Conservation (phyloP, 2,329 filamentous ascomycete species). For the Trichoderma oligosporum region DNA sequence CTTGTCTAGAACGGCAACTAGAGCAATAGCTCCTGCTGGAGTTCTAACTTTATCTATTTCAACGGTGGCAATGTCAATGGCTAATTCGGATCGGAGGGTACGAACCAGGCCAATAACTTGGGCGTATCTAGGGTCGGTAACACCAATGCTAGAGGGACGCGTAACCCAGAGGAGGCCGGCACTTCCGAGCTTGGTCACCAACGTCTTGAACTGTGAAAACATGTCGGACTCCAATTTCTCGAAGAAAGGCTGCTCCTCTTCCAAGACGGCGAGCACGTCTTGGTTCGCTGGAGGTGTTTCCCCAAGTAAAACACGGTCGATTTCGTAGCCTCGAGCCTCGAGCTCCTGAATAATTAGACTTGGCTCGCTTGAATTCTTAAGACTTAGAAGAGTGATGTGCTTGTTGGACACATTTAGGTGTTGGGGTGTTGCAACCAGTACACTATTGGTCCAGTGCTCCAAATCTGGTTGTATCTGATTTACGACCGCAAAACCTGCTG, state of each 20-base stretch:
- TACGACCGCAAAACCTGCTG: no score
- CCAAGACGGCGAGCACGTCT: not conserved
- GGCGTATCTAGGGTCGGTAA: not conserved
- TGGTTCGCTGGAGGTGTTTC: not conserved
- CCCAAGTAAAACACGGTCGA: no score
- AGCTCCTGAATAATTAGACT: no score
- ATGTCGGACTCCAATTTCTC: not conserved
- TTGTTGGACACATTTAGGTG: no score
- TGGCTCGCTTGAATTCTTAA: no score
- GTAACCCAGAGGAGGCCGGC: constrained; percentile 26
- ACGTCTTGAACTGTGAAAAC: not conserved
- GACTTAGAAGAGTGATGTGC: no score
- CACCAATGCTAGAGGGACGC: not conserved
- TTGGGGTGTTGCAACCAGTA: no score
- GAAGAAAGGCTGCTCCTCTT: not conserved
- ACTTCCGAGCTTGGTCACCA: not conserved
- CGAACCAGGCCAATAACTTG: constrained; percentile 25
- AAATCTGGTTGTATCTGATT: no score
- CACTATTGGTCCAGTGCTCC: no score
- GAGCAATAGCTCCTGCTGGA: not conserved
- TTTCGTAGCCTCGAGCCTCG: no score
- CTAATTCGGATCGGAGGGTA: constrained; percentile 25
- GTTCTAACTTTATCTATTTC: not conserved
- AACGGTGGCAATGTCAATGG: not conserved
- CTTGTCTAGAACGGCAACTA: not conserved